Conservation (phyloP, 495 filamentous ascomycete genomes). For the Penicillium cataractarum region DNA sequence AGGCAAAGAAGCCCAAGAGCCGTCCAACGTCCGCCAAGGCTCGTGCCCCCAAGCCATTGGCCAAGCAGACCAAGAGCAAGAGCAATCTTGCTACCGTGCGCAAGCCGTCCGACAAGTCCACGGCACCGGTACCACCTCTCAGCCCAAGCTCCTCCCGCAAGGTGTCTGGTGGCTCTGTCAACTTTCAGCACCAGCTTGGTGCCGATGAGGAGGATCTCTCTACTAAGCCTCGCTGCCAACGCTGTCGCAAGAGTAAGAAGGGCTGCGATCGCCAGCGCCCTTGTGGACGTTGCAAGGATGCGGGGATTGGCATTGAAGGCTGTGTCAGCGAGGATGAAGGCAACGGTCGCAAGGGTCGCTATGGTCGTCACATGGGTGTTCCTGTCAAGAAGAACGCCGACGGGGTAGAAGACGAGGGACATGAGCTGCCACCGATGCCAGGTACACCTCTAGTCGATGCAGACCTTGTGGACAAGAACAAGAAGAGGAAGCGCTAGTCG, state of each 20-base stretch:
- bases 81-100: slow-evolving; percentile 37
- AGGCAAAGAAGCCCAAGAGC: slow-evolving; percentile 50
- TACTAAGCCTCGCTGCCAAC: slow-evolving; percentile 94
- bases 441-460: slow-evolving; percentile 38
- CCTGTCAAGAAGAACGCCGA: slow-evolving; percentile 71
- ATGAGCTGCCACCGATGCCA: slow-evolving; percentile 38
- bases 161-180: slow-evolving; percentile 66
- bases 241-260: slow-evolving; percentile 99
- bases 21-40: slow-evolving; percentile 41
- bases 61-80: slow-evolving; percentile 48
- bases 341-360: slow-evolving; percentile 94
- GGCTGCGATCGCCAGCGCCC: slow-evolving; percentile 96
- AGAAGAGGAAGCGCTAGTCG: slow-evolving; percentile 70
- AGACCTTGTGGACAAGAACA: slow-evolving; percentile 59
- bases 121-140: slow-evolving; percentile 32
- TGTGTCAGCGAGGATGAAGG: slow-evolving; percentile 97
- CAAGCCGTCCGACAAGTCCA: slow-evolving; percentile 60
- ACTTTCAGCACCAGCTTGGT: slow-evolving; percentile 70
- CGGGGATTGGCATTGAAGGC: slow-evolving; percentile 85
- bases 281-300: slow-evolving; percentile 93
- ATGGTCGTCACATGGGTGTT: slow-evolving; percentile 96
- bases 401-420: slow-evolving; percentile 24
- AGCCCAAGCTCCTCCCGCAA: slow-evolving; percentile 77
- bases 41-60: slow-evolving; percentile 41
- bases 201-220: slow-evolving; percentile 89